Evolutionary conservation across 495 filamentous ascomycete genomes (phyloP).

Genomic region (Penicillium longicatenatum): DNA sequence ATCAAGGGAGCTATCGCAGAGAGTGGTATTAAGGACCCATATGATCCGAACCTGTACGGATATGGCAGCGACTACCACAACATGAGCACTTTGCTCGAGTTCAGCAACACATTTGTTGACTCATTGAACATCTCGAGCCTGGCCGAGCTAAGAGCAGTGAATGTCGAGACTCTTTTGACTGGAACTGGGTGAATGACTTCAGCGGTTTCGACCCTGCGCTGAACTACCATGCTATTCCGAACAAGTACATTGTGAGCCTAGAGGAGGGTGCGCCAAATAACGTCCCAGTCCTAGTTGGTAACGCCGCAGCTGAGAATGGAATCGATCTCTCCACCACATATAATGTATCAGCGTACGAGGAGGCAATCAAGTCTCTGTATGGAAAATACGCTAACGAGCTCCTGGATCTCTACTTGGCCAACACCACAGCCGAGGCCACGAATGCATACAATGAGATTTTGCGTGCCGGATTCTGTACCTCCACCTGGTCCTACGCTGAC

Average conservation of each 20-base stretch:
- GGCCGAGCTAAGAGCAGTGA: neutral
- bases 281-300: neutral
- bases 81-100: neutral
- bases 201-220: neutral
- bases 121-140: neutral
- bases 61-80: conserved; percentile 1
- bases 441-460: neutral
- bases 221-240: conserved; percentile 1
- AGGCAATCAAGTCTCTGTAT: neutral
- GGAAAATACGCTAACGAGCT: neutral
- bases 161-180: neutral
- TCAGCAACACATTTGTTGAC: neutral
- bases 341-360: neutral
- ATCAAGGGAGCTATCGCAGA: conserved; percentile 2
- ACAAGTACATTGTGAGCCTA: neutral
- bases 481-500: neutral
- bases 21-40: conserved; percentile 3
- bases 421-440: neutral
- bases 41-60: neutral
- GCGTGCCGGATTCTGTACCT: neutral
- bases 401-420: neutral
- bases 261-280: conserved; percentile 1
- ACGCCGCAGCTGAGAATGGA: neutral
- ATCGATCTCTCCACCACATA: neutral
- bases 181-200: neutral